Base-by-base conservation (phyloP, 2,329 filamentous ascomycete genomes). In the Ophidiomyces ophidiicola region DNA sequence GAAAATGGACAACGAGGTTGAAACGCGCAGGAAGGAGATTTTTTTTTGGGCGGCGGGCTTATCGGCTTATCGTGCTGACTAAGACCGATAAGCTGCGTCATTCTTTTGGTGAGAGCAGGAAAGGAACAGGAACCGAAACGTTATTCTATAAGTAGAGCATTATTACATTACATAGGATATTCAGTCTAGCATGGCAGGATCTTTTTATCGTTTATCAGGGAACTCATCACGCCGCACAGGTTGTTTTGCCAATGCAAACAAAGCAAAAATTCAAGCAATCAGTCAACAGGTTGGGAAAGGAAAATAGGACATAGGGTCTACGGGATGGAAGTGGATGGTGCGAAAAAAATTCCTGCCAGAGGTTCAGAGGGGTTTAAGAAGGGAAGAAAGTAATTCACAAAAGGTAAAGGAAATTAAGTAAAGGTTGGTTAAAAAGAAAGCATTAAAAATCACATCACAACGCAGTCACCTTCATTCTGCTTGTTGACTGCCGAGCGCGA, bases 391-490 rank as follows among this genome's bases (percentile, higher is more conserved):
- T 8, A 25, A 15, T 15, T 28, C 3, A 28, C 14, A 10, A 28
- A 28, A 28, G 25, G 14, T 4, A 28, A 4, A 12, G 25, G 25
- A n/a, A n/a, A n/a, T 28, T 12, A 10, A 28, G 25, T 28, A 28
- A 35, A 21, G 23, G 17, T 23, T 21, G 4, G 7, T n/a, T 12
- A 35, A 35, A 23, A 35, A 17, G 32, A 35, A 35, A 19, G 14
- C 14, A 15, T 5, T 14, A 14, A 5, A 32, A 21, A 44, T 69
- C 64, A 93, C 86, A 93, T 93, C 36, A 93, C 69, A 39, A 71
- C 66, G 60, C 87, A 96, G 47, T 94, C 86, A 36, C 84, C 86
- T 49, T 94, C 85, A 53, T 88, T 83, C 57, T 88, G 37, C 58
- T 78, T 82, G 53, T 80, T 80, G 40, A 83, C 76, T 47, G 85